Evolutionary conservation across 2,329 filamentous ascomycete genomes (phyloP), one percentile per base, ranked within the genome.

Genomic region (Chrysosphaeria jannelii): DNA sequence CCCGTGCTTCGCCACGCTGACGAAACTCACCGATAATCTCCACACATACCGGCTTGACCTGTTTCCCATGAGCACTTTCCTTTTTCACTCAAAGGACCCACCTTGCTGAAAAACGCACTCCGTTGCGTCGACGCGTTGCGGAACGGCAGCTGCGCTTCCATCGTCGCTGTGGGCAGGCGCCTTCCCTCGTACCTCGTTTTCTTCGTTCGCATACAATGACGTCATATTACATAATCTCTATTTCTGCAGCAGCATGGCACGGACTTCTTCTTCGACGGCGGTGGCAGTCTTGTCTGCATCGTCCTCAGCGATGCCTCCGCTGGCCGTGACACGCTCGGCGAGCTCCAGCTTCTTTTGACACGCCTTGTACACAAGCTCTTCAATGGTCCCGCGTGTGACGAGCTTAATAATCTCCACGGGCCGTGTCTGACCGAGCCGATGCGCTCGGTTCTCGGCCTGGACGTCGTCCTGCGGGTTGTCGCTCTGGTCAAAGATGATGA

Each of bases 381-480:
- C 85, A 14, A 97, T 74, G 0, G 81, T 89, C 27, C 57, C 60
- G 27, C 55, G 57, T 0, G 72, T 72, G 25, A 97, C 69, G 1
- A 97, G 54, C 14, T 78, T 56, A 19, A 90, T 64, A 19, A 97
- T 71, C 39, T 97, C 81, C 2, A 97, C 85, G 17, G 81, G 70
- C 10, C 74, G 55, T 14, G 61, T 79, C 48, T 97, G 85, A 0
- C 85, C 85, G 6, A 97, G 74, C 9, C 85, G 69, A 45, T 97
- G 85, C 0, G 85, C 85, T 10, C 85, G 67, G 41, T 97, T 93
- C 50, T 93, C 85, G 0, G 85, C 85, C 42, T 97, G 85, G n/a
- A 90, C 66, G 39, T 97, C 85, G 34, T 93, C 81, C 39, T 97
- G 85, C 0, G 85, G 85, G 35, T 97, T 97, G 47, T 91, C 90